Evolutionary conservation across 306 rosid species (phyloP).

Genomic region (Macrotyloma uniflorum): DNA sequence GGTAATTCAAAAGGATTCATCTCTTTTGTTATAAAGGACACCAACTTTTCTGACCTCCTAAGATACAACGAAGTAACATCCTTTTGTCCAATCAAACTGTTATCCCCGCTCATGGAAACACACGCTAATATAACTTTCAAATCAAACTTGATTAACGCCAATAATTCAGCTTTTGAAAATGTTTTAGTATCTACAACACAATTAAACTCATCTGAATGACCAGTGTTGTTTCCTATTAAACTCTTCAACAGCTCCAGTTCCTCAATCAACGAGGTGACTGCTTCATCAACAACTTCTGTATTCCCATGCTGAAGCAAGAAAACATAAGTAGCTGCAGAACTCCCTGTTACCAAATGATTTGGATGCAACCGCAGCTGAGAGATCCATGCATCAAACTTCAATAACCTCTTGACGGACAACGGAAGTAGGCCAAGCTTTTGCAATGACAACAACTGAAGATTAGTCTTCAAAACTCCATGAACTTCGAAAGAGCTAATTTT

Average conservation of each 20-base stretch:
- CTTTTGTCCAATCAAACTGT: conserved; percentile 57
- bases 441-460: conserved; percentile 83
- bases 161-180: conserved; percentile 69
- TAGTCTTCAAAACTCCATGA: conserved; percentile 92
- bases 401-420: conserved; percentile 66
- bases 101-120: conserved; percentile 55
- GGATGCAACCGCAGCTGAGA: conserved; percentile 88
- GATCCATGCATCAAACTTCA: conserved; percentile 72
- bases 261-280: conserved; percentile 58
- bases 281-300: conserved; percentile 79
- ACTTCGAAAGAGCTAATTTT: conserved; percentile 71
- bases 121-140: conserved; percentile 77
- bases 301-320: conserved; percentile 92
- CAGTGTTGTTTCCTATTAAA: conserved; percentile 50
- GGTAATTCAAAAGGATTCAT: conserved; percentile 78
- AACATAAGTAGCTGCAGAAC: conserved; percentile 90
- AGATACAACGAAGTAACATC: conserved; percentile 56
- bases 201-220: conserved; percentile 41
- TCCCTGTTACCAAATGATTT: conserved; percentile 81
- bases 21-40: conserved; percentile 58
- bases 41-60: conserved; percentile 65
- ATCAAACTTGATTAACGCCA: conserved; percentile 79
- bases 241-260: conserved; percentile 76
- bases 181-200: conserved; percentile 44
- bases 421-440: conserved; percentile 85